Evolutionary conservation across 2,329 filamentous ascomycete genomes (phyloP), one percentile per base, ranked within the genome.

Genomic region (Alternaria tenuissima): DNA sequence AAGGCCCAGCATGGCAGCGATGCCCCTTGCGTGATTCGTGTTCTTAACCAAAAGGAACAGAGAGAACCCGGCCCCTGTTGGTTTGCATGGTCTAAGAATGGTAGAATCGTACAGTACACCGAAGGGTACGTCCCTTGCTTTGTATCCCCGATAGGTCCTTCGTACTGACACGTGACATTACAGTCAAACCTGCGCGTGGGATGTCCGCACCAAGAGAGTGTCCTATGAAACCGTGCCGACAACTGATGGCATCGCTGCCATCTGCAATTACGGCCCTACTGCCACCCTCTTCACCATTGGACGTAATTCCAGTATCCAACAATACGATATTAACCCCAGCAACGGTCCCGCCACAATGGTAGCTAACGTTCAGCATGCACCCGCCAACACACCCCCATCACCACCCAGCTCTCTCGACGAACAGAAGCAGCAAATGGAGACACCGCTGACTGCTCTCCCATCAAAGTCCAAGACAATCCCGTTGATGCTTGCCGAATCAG

Each of bases 81-180:
- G 95, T 94, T 97, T 84, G 91, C 89, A 20, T 99, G 95, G 95
- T 98, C 95, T 0, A 98, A 97, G 81, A 98, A 97, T 81, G 95
- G 95, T 39, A 91, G 94, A 67, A 93, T 99, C 66, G 89, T 99
- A 65, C 95, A 99, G 79, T 94, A 89, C 79, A 91, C 92, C 5
- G 93, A 97, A 79, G 89, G 90, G 94, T 97, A 84, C 82, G 92
- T 87, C 55, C 61, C 58, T 60, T 61, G 62, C 63, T 62, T 3
- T 41, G 39, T 47, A 24, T 51, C 44, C 30, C 28, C 26, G 28
- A 20, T 28, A 18, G 30, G n/a, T 22, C 30, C 52, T 61, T 51
- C 52, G 41, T 64, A 57, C 72, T 78, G 51, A 78, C 64, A 38
- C 36, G 53, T 54, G 51, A 52, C 54, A 65, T 42, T 55, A 65